phyloP scores from a whole-genome alignment of 2,329 filamentous ascomycete species.

The Pestalotiopsis sp. region DNA sequence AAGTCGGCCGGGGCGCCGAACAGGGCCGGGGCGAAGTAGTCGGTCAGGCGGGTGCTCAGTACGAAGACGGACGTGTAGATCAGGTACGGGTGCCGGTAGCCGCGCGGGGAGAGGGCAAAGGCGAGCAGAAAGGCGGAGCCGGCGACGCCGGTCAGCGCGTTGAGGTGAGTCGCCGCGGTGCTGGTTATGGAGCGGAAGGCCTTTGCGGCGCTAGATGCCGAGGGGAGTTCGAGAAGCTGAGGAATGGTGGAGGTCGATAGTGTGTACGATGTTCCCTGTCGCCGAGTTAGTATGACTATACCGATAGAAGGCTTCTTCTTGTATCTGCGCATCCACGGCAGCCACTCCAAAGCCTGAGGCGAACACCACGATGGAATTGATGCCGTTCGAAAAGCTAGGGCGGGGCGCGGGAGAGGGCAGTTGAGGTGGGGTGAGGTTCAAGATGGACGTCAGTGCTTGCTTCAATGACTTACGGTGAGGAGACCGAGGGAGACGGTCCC shows the following conservation, averaged over 20 bases:
- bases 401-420: not conserved
- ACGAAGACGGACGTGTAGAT: conserved; percentile 78
- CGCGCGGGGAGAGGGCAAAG: conserved; percentile 72
- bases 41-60: conserved; percentile 58
- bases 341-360: not conserved
- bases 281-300: conserved; percentile 11
- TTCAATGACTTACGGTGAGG: conserved; percentile 66
- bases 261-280: conserved; percentile 84
- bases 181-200: conserved; percentile 68
- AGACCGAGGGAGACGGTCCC: conserved; percentile 87
- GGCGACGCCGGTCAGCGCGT: conserved; percentile 67
- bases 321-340: not conserved
- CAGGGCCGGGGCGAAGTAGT: conserved; percentile 47
- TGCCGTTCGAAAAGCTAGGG: not conserved
- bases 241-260: conserved; percentile 77
- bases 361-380: not conserved
- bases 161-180: conserved; percentile 64
- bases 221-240: conserved; percentile 76
- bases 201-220: conserved; percentile 68
- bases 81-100: conserved; percentile 82
- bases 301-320: not conserved
- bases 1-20: conserved; percentile 30
- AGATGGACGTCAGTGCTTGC: conserved; percentile 6
- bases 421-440: not conserved
- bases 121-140: conserved; percentile 73